Percentiles rank a stretch among this genome's conserved stretches.
Evolutionary conservation across 371 early-diverging fungal species (phyloP).

Genomic region (Mucor lusitanicus): DNA sequence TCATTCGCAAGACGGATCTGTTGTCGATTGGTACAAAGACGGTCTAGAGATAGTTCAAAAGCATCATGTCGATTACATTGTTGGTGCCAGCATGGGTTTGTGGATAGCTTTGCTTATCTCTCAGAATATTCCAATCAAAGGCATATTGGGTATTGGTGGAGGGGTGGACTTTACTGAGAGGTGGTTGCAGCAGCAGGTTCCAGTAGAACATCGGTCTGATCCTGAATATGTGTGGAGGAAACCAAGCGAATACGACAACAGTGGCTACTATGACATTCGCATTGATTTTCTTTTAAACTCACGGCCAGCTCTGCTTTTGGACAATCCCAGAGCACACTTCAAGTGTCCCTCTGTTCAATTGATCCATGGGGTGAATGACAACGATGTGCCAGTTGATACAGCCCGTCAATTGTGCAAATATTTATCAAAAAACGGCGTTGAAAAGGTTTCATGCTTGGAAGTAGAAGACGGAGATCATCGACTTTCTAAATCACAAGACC

Average conservation of each 20-base stretch:
- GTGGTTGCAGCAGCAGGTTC: constrained; percentile 36
- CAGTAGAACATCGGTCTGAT: constrained; percentile 10
- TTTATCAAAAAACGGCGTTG: background rate
- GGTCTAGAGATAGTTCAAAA: constrained; percentile 14
- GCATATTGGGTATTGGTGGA: constrained; percentile 43
- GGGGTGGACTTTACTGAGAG: constrained; percentile 42
- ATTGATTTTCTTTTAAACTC: constrained; percentile 34
- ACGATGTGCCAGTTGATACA: constrained; percentile 19
- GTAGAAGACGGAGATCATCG: constrained; percentile 46
- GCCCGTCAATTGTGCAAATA: constrained; percentile 18
- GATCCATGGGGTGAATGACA: constrained; percentile 39
- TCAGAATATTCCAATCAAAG: constrained; percentile 1
- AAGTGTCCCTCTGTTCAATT: constrained; percentile 22
- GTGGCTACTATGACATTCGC: constrained; percentile 42
- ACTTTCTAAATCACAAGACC: constrained; percentile 36
- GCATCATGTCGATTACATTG: constrained; percentile 5
- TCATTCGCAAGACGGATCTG: constrained; percentile 24
- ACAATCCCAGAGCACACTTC: background rate
- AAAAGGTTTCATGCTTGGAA: constrained; percentile 18
- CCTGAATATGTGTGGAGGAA: constrained; percentile 27
- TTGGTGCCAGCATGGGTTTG: constrained; percentile 46
- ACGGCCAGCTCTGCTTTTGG: constrained; percentile 18
- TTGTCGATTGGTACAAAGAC: constrained; percentile 31
- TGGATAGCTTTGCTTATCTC: constrained; percentile 39
- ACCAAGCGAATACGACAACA: constrained; percentile 32